These are phyloP conservation scores for Entomortierella chlamydospora DNA, from an alignment of 192 early-diverging fungal species.

Conservation along the genomic window DNA sequence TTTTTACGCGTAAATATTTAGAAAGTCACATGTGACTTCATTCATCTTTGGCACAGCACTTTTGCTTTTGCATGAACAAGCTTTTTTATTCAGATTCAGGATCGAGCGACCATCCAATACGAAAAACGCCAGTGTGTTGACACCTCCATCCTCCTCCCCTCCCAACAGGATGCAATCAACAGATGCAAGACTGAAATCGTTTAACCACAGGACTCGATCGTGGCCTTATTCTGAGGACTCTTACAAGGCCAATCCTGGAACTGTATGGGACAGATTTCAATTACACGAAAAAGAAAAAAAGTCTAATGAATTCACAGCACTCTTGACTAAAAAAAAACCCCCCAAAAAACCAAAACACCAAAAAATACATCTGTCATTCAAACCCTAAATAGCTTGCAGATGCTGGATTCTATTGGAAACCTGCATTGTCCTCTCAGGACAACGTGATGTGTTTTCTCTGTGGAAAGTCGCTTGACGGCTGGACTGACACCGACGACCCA, in stretches of 20 bases:
- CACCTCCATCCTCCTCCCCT: no score
- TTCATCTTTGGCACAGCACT: no score
- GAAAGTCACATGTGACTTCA: no score
- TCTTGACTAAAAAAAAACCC: no score
- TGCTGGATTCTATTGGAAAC: conserved; percentile 53
- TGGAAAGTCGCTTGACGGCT: conserved; percentile 44
- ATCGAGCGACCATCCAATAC: no score
- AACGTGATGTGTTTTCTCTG: conserved; percentile 56
- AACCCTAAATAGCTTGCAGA: conserved; percentile 31
- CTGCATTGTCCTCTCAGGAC: conserved; percentile 12
- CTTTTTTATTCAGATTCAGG: no score
- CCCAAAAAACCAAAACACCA: neutral
- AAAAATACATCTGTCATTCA: neutral
- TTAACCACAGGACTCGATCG: conserved; percentile 10
- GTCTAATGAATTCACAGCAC: no score
- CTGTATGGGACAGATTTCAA: conserved; percentile 2
- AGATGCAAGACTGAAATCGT: conserved; percentile 40
- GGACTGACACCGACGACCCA: conserved; percentile 34
- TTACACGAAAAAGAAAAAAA: neutral
- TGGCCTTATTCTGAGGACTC: conserved; percentile 23
- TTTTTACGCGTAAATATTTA: no score
- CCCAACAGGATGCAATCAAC: conserved; percentile 39
- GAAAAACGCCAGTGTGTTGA: no score
- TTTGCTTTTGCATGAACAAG: no score
- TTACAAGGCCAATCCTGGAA: conserved; percentile 14